A percentile compares a stretch with the other conserved stretches of the same genome.
Evolutionary conservation across 2,329 filamentous ascomycete species (phyloP).

Genomic region (Apiospora phragmitis): DNA sequence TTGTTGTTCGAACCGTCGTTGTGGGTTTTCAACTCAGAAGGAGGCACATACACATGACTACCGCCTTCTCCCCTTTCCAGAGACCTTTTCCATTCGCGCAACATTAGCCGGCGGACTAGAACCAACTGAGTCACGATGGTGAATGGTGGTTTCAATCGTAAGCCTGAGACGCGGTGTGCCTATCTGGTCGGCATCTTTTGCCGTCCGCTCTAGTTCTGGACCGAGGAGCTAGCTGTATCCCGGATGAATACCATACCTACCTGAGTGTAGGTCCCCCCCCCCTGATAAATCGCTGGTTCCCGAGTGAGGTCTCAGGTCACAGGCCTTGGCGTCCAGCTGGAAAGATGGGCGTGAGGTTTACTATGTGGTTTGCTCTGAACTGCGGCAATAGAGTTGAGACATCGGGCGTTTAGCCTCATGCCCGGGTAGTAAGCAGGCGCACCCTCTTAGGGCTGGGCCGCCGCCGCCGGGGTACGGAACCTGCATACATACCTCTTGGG

Average conservation of each 20-base stretch:
- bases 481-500: not conserved
- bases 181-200: not conserved
- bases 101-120: not conserved
- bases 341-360: not conserved
- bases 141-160: not conserved
- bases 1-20: not conserved
- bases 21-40: not conserved
- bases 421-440: not conserved
- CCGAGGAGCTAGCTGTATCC: not conserved
- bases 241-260: not conserved
- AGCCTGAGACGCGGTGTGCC: not conserved
- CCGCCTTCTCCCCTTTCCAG: not conserved
- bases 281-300: not conserved
- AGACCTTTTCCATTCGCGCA: not conserved
- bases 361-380: not conserved
- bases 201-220: not conserved
- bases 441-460: not conserved
- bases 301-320: not conserved
- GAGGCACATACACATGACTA: not conserved
- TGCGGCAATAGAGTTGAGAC: constrained; percentile 1
- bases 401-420: constrained; percentile 1
- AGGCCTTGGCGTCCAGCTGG: not conserved
- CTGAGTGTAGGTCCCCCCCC: not conserved
- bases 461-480: not conserved
- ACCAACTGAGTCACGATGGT: not conserved